phyloP scores from a whole-genome alignment of 2,329 filamentous ascomycete species.

The Setomelanomma holmii region DNA sequence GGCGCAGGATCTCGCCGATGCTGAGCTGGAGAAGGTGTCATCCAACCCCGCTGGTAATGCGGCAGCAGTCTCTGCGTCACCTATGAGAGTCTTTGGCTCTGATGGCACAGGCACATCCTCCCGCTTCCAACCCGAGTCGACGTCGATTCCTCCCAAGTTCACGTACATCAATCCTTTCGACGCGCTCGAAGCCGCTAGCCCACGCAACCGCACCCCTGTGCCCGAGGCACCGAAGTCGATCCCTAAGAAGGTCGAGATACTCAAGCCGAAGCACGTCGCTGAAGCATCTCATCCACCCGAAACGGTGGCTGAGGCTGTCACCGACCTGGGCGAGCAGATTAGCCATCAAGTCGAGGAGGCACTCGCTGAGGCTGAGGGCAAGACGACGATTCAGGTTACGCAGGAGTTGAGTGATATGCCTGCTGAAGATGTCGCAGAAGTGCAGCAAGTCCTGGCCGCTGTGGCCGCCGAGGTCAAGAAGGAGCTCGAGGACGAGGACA shows the following conservation, averaged over 20 bases:
- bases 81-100: conserved; percentile 46
- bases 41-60: conserved; percentile 35
- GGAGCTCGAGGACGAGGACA: conserved; percentile 62
- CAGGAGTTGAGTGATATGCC: conserved; percentile 46
- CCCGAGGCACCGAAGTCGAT: conserved; percentile 28
- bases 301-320: conserved; percentile 74
- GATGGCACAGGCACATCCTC: conserved; percentile 51
- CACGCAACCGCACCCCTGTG: conserved; percentile 57
- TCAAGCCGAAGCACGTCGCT: conserved; percentile 52
- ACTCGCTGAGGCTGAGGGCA: conserved; percentile 57
- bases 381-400: conserved; percentile 53
- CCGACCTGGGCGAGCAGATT: conserved; percentile 67
- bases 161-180: conserved; percentile 78
- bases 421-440: conserved; percentile 60
- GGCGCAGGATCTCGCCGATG: conserved; percentile 54
- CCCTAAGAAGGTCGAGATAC: conserved; percentile 53
- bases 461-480: conserved; percentile 52
- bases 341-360: conserved; percentile 70
- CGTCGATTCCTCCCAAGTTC: conserved; percentile 59
- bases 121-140: conserved; percentile 41
- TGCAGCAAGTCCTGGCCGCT: conserved; percentile 62
- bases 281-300: conserved; percentile 55
- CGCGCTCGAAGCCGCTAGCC: conserved; percentile 70
- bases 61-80: conserved; percentile 30
- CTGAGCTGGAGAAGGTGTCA: conserved; percentile 50